Base-by-base conservation (phyloP, 2,329 filamentous ascomycete species). In the Alternaria viburni region DNA sequence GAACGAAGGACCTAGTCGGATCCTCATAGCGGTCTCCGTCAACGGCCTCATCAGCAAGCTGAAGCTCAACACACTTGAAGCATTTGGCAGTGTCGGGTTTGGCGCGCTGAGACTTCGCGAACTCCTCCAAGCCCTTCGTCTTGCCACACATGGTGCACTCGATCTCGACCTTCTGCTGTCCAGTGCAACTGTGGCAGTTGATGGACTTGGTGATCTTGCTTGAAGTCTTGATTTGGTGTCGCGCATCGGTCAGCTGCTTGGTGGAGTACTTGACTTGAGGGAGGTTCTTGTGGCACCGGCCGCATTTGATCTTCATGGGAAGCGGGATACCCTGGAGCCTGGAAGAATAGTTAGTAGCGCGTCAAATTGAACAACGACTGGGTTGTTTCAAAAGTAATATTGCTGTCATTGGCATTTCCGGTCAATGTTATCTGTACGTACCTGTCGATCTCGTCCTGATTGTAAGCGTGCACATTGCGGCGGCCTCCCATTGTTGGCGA, bases 51-150 rank as follows among this genome's bases (percentile, higher is more conserved):
- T 69, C 64, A 1, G 59, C 65, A 6, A 78, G 55, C 36, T 74
- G 75, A 10, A 61, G 43, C 1, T 77, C 70, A 15, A 74, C 71
- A 60, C 79, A 81, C 6, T 55, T 64, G 45, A 69, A 77, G 66
- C 79, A 81, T 56, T 63, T 77, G 25, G 81, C 82, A 43, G 69
- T 71, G 60, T 84, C 85, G 1, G 81, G 79, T 44, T 83, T 81
- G 26, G 71, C 76, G 13, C 85, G 80, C 74, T 86, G 83, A 7
- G 68, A 67, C 65, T 85, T 87, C 17, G 83, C 81, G 66, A 87
- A 89, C 0, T 78, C 77, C 6, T 84, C 81, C 3, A 86, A 60
- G 0, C 80, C 76, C 68, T 86, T 86, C 2, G 75, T 80, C 59
- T 80, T 70, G 19, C 79, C 72, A 69, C 87, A 88, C 41, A 82